Percentiles rank a stretch among this genome's conserved stretches.
These are phyloP conservation scores for Alternaria brassicae DNA, from an alignment of 2,329 filamentous ascomycete genomes.

Conservation along the genomic window DNA sequence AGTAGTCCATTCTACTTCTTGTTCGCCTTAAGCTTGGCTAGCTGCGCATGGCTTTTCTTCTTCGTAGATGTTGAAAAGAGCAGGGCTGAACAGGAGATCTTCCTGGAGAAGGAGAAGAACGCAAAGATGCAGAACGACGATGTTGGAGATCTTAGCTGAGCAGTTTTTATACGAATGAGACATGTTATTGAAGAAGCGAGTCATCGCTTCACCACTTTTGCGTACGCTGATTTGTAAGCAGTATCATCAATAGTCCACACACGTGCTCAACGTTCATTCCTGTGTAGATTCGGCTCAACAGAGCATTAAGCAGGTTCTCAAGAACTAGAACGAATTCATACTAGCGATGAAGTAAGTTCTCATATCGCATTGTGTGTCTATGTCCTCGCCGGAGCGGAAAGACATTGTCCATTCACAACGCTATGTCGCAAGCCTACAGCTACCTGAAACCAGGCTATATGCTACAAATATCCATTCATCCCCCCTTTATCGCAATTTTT, in stretches of 20 bases:
- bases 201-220: neutral
- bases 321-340: neutral
- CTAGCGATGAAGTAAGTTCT: neutral
- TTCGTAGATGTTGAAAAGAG: conserved; percentile 37
- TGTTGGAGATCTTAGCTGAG: neutral
- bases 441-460: neutral
- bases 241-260: neutral
- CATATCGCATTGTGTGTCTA: neutral
- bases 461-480: too few species aligned
- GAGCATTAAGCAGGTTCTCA: neutral
- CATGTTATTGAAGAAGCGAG: too few species aligned
- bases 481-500: neutral
- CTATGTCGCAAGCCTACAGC: neutral
- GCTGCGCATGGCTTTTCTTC: conserved; percentile 30
- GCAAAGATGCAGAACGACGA: conserved; percentile 5
- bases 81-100: conserved; percentile 32
- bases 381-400: too few species aligned
- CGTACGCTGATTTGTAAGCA: neutral
- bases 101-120: conserved; percentile 34
- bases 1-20: conserved; percentile 72
- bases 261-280: neutral
- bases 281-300: neutral
- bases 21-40: conserved; percentile 34
- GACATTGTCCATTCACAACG: neutral
- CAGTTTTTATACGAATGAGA: neutral